A percentile compares a stretch with the other conserved stretches of the same genome.
Conservation (phyloP, 352 stramenopile genomes). For the Saprolegnia diclina region DNA sequence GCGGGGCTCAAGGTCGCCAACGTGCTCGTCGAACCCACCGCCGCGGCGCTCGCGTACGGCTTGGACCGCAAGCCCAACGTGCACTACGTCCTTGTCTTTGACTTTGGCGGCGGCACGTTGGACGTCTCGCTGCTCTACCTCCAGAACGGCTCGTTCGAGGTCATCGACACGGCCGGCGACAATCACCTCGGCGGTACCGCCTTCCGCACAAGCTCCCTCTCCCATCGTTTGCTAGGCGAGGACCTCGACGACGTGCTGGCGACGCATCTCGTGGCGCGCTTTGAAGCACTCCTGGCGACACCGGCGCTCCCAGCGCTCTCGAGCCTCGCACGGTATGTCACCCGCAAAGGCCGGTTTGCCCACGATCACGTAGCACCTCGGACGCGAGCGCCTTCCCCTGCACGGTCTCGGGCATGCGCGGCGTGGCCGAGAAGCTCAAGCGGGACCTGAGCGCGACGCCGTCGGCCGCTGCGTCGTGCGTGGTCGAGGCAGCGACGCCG, state of each 20-base stretch:
- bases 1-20: conserved; percentile 47
- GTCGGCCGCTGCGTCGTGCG: conserved; percentile 34
- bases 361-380: conserved; percentile 3
- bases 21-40: conserved; percentile 87
- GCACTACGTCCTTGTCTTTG: conserved; percentile 94
- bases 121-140: conserved; percentile 92
- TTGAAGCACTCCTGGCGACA: conserved; percentile 43
- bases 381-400: conserved; percentile 37
- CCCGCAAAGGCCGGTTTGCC: background rate
- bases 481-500: conserved; percentile 27
- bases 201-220: background rate
- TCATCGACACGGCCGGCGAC: conserved; percentile 93
- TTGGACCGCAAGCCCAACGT: conserved; percentile 89
- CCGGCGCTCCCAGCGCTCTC: background rate
- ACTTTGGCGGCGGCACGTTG: conserved; percentile 92
- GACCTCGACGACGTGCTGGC: conserved; percentile 91
- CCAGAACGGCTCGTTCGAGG: conserved; percentile 92
- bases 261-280: conserved; percentile 80
- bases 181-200: conserved; percentile 65
- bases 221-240: conserved; percentile 44
- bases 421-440: conserved; percentile 52
- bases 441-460: conserved; percentile 36
- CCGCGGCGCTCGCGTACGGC: conserved; percentile 93
- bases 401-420: conserved; percentile 46
- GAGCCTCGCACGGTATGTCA: background rate